Percentiles rank a stretch among this genome's conserved stretches.
These are phyloP conservation scores for Trametes pubescens DNA, from an alignment of 1,284 basidiomycete genomes.

Conservation along the genomic window DNA sequence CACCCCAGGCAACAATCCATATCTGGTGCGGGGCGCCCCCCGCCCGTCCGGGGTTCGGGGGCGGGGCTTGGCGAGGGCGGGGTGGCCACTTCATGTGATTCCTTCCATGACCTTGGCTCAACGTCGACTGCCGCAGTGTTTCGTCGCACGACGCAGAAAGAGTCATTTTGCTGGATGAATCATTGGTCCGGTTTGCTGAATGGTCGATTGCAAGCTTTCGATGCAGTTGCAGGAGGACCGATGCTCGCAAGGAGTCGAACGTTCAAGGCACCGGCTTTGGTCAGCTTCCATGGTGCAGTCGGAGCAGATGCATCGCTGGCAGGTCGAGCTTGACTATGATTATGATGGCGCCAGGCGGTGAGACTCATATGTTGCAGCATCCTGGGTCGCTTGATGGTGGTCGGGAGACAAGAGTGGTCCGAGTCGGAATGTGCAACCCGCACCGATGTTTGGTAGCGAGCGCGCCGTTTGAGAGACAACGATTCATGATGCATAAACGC, in stretches of 20 bases:
- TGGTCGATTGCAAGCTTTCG: not conserved
- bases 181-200: not conserved
- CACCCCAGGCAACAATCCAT: not conserved
- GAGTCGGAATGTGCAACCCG: no score
- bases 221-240: not conserved
- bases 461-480: no score
- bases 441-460: no score
- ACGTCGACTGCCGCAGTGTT: not conserved
- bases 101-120: no score
- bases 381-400: no score
- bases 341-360: no score
- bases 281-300: not conserved
- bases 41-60: slow-evolving; percentile 1
- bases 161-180: no score
- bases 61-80: slow-evolving; percentile 4
- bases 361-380: no score
- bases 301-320: not conserved
- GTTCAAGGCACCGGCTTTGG: not conserved
- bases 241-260: not conserved
- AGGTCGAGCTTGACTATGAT: no score
- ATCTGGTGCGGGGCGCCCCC: not conserved
- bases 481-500: no score
- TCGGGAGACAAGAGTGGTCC: no score
- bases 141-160: not conserved
- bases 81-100: not conserved